Percentiles rank a stretch among this genome's conserved stretches.
phyloP scores from a whole-genome alignment of 371 early-diverging fungal species.

The Actinomortierella ambigua region DNA sequence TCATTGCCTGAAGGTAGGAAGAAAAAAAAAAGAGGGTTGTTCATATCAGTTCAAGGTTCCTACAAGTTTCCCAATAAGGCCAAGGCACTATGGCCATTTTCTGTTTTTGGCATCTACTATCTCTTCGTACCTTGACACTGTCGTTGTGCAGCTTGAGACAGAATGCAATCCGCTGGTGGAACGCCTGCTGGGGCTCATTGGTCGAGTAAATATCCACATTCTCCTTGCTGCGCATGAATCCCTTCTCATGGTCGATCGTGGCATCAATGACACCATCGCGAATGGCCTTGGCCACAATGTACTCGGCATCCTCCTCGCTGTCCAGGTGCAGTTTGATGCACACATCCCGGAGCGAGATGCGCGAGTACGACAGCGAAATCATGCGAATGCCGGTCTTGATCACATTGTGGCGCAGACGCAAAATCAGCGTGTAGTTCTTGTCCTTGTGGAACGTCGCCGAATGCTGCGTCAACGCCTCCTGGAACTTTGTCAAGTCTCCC shows the following conservation, averaged over 20 bases:
- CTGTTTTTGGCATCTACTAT: background rate
- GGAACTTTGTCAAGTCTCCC: constrained; percentile 93
- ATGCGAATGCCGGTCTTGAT: constrained; percentile 98
- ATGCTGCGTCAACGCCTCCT: constrained; percentile 81
- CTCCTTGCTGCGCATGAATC: constrained; percentile 93
- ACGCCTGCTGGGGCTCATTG: constrained; percentile 93
- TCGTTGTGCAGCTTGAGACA: constrained; percentile 96
- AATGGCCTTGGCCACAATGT: constrained; percentile 98
- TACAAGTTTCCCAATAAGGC: background rate
- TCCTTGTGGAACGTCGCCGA: constrained; percentile 81
- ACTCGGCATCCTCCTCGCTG: constrained; percentile 97
- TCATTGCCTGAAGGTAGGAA: constrained; percentile 74
- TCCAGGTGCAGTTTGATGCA: constrained; percentile 95
- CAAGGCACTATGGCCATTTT: background rate
- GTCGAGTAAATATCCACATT: constrained; percentile 94
- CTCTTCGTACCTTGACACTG: constrained; percentile 80
- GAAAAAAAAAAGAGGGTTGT: background rate
- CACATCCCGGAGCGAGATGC: constrained; percentile 95
- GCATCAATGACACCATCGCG: constrained; percentile 98
- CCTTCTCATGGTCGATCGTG: constrained; percentile 90
- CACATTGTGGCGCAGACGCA: constrained; percentile 96
- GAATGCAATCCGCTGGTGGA: constrained; percentile 94
- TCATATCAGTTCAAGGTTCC: background rate
- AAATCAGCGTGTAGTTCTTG: constrained; percentile 87
- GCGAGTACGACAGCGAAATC: constrained; percentile 94